These are phyloP conservation scores for Pleurotus tuoliensis DNA, from an alignment of 768 basidiomycete genomes.

Conservation along the genomic window DNA sequence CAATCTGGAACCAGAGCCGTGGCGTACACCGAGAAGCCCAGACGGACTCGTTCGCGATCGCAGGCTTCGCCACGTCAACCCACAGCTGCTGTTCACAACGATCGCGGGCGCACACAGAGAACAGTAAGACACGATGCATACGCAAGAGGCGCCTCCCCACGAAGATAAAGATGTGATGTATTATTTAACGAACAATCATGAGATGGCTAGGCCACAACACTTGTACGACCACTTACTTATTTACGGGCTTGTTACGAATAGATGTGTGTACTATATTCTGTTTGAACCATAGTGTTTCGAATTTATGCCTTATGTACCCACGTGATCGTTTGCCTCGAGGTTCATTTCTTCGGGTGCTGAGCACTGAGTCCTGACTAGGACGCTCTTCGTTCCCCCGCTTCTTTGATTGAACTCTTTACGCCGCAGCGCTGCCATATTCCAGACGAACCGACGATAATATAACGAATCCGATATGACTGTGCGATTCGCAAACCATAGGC, in stretches of 20 bases:
- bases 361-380: background rate
- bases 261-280: background rate
- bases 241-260: conserved; percentile 3
- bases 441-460: background rate
- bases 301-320: background rate
- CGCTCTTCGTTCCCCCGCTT: background rate
- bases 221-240: conserved; percentile 1
- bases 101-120: conserved; percentile 5
- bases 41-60: background rate
- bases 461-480: conserved; percentile 47
- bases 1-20: conserved; percentile 21
- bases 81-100: conserved; percentile 3
- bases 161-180: background rate
- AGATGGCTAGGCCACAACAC: background rate
- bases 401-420: background rate
- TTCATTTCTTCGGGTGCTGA: background rate
- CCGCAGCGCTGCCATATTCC: background rate
- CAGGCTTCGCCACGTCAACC: conserved; percentile 3
- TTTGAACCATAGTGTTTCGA: background rate
- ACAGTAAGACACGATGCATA: conserved; percentile 2
- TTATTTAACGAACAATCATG: background rate
- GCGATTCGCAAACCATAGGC: conserved; percentile 53
- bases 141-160: conserved; percentile 7
- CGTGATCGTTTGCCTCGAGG: conserved; percentile 9
- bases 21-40: conserved; percentile 1